Percentiles rank a stretch among this genome's conserved stretches.
Evolutionary conservation across 768 basidiomycete species (phyloP).

Genomic region (Lactarius pseudohatsudake): DNA sequence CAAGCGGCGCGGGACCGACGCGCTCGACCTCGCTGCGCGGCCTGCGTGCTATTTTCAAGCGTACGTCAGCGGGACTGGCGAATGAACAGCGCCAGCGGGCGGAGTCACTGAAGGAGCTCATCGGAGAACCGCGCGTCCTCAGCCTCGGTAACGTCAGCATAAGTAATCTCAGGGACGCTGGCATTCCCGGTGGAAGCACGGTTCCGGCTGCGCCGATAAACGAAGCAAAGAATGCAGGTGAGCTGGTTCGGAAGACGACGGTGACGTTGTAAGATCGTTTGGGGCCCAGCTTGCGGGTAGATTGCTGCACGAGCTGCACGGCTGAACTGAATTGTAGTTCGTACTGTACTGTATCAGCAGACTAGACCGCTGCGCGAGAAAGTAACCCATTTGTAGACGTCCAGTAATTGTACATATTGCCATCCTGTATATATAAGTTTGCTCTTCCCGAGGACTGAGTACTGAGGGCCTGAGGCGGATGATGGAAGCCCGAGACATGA

Average conservation of each 20-base stretch:
- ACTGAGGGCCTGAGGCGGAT: no score
- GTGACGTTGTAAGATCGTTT: background rate
- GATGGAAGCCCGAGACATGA: no score
- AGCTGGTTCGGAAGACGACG: background rate
- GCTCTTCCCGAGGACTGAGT: no score
- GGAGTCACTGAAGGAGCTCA: slow-evolving; percentile 23
- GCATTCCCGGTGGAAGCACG: background rate
- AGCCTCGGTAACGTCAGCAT: slow-evolving; percentile 22
- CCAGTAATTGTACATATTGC: no score
- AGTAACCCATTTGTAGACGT: no score
- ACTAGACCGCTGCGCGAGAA: background rate
- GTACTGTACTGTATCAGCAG: background rate
- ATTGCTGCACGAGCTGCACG: background rate
- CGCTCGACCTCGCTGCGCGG: slow-evolving; percentile 19
- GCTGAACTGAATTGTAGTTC: background rate
- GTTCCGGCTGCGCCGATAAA: background rate
- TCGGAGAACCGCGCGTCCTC: slow-evolving; percentile 15
- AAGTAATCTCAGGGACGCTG: slow-evolving; percentile 15
- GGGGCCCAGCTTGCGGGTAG: background rate
- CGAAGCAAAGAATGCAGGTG: background rate
- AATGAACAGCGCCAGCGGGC: slow-evolving; percentile 12
- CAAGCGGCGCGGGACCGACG: background rate
- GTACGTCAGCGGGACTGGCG: slow-evolving; percentile 19
- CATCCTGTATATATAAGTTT: no score
- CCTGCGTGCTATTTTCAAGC: slow-evolving; percentile 24